Evolutionary conservation across 805 yeast species (phyloP).

Genomic region (Saturnispora hagleri): DNA sequence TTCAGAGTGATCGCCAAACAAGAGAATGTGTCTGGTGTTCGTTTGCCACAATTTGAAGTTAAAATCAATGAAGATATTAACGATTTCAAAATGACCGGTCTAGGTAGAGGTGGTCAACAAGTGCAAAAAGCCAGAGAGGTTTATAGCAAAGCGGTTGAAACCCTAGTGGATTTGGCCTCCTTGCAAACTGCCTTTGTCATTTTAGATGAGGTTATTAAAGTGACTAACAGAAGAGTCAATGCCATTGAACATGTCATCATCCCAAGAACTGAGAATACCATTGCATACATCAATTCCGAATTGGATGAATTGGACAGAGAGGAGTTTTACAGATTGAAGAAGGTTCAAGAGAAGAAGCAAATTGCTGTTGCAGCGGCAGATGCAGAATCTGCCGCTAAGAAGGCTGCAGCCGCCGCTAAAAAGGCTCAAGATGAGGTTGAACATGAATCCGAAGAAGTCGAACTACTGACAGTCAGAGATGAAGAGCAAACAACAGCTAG

Average conservation of each 20-base stretch:
- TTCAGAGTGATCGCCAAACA: constrained; percentile 86
- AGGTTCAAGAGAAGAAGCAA: constrained; percentile 92
- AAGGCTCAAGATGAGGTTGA: constrained; percentile 11
- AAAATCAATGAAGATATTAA: constrained; percentile 76
- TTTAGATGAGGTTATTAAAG: constrained; percentile 94
- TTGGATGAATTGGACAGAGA: constrained; percentile 97
- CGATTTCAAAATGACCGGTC: constrained; percentile 92
- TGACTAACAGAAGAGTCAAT: constrained; percentile 95
- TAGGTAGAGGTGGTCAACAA: constrained; percentile 98
- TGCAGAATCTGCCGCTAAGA: constrained; percentile 36
- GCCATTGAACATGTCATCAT: constrained; percentile 98
- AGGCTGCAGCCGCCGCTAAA: constrained; percentile 9
- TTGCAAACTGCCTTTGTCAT: constrained; percentile 94
- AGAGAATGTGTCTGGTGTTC: constrained; percentile 94
- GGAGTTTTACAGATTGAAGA: constrained; percentile 92
- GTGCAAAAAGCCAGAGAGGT: constrained; percentile 90
- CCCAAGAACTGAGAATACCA: constrained; percentile 96
- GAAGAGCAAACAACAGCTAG: constrained; percentile 10
- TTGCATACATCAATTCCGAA: constrained; percentile 84
- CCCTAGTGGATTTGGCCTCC: constrained; percentile 90
- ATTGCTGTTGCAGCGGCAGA: constrained; percentile 62
- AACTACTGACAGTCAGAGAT: constrained; percentile 16
- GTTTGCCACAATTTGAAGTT: constrained; percentile 85
- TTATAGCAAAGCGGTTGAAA: constrained; percentile 93
- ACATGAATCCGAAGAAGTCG: constrained; percentile 16